These are phyloP conservation scores for Colletotrichum magnum DNA, from an alignment of 2,329 filamentous ascomycete genomes.

Conservation along the genomic window DNA sequence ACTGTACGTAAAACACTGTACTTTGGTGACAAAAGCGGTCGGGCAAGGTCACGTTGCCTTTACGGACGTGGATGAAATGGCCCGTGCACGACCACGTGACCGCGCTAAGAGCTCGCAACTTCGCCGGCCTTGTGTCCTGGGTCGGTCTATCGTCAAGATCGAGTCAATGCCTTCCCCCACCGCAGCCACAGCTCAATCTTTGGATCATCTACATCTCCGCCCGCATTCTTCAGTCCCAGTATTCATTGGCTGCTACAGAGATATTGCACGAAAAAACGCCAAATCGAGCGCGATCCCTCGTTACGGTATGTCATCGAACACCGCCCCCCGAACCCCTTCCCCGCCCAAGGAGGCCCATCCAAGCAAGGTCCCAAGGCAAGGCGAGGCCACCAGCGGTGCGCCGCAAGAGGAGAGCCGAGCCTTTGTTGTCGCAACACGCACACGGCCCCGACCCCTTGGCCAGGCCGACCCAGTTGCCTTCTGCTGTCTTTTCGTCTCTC, in stretches of 20 bases:
- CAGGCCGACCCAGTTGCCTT: slow-evolving; percentile 6
- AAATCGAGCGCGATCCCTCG: slow-evolving; percentile 48
- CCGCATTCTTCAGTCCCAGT: slow-evolving; percentile 55
- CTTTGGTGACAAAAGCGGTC: no score
- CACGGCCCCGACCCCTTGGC: slow-evolving; percentile 14
- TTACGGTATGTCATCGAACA: slow-evolving; percentile 50
- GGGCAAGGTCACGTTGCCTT: slow-evolving; percentile 23
- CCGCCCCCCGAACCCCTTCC: slow-evolving; percentile 39
- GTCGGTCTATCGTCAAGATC: slow-evolving; percentile 36
- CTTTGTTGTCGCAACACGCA: slow-evolving; percentile 38
- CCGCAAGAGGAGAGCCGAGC: slow-evolving; percentile 23
- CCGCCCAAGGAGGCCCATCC: slow-evolving; percentile 23
- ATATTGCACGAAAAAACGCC: slow-evolving; percentile 45
- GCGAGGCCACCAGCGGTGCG: slow-evolving; percentile 24
- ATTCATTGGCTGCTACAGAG: slow-evolving; percentile 55
- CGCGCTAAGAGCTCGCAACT: slow-evolving; percentile 40
- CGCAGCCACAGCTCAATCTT: slow-evolving; percentile 36
- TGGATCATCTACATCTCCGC: slow-evolving; percentile 49
- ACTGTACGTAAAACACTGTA: no score
- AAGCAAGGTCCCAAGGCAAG: slow-evolving; percentile 12
- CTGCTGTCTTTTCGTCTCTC: slow-evolving; percentile 10
- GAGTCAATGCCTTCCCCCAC: slow-evolving; percentile 36
- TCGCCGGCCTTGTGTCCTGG: slow-evolving; percentile 39
- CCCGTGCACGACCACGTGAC: slow-evolving; percentile 42
- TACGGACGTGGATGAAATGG: neutral